Conservation (phyloP, 1,284 basidiomycete species). For the Spongiforma sp. region DNA sequence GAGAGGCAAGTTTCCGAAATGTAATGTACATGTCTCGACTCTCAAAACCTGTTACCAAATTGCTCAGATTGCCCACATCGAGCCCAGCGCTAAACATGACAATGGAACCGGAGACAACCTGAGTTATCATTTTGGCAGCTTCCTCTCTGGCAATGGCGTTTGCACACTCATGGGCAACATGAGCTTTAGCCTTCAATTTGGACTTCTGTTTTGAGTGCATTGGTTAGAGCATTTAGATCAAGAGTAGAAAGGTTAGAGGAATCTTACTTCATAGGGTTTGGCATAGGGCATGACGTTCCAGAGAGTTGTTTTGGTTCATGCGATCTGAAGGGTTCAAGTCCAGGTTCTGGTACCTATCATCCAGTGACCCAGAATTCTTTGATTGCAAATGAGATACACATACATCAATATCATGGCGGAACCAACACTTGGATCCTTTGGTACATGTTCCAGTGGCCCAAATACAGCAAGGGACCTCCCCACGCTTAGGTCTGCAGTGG, state of each 20-base stretch:
- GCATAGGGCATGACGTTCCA: background rate
- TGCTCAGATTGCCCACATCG: no score
- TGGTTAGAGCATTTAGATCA: background rate
- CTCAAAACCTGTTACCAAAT: no score
- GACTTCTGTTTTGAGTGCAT: constrained; percentile 3
- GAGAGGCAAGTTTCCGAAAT: constrained; percentile 47
- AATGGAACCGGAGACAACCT: constrained; percentile 51
- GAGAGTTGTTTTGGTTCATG: background rate
- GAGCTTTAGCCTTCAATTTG: constrained; percentile 7
- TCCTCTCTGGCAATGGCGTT: constrained; percentile 33
- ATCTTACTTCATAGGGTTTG: background rate
- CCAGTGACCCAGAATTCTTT: background rate
- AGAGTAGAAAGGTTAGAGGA: background rate
- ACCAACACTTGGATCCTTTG: constrained; percentile 34
- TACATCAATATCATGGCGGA: constrained; percentile 31
- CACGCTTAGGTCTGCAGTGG: constrained; percentile 27
- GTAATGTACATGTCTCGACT: constrained; percentile 53
- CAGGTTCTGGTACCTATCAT: constrained; percentile 9
- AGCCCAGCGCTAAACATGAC: constrained; percentile 55
- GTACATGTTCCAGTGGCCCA: constrained; percentile 38
- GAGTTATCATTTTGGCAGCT: constrained; percentile 44
- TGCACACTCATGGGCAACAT: constrained; percentile 22
- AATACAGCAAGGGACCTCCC: constrained; percentile 28
- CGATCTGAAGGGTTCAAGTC: background rate
- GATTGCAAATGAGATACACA: constrained; percentile 10